Base-by-base conservation (phyloP, 352 stramenopile genomes). In the Globisporangium solare region DNA sequence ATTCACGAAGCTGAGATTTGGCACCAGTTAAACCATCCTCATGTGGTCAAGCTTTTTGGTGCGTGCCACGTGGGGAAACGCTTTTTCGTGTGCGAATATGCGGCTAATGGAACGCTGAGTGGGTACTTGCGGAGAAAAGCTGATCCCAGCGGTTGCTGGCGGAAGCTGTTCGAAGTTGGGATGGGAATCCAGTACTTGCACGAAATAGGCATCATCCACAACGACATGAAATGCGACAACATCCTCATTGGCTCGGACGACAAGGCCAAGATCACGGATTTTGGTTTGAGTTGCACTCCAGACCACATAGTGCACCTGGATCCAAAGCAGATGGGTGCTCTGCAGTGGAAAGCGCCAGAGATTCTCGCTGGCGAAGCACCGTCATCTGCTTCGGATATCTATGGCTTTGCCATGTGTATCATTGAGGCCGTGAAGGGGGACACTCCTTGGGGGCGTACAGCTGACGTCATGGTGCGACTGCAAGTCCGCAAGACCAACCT, bases 121-220 rank as follows among this genome's bases (percentile, higher is more conserved):
- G 27, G 27, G 27, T 10, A 35, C 4, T 35, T 35, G 27, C 7
- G 27, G 27, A 35, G 10, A 6, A 27, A 27, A 27, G 24, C 24
- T 27, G 24, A 27, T 27, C 24, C 24, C 24, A 27, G 24, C 24
- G 24, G 2, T 27, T 27, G 24, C 24, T 35, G 27, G 27, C 5
- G 7, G 27, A 35, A 35, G 27, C 10, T 35, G 7, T 10, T 8
- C 27, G 47, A 72, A 45, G 40, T 70, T 15, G 52, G 64, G 8
- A 32, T 51, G 3, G 73, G 56, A 4, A 58, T 97, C 12, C 76
- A 79, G 21, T 96, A 95, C 67, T 39, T 77, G 8, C 73, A 81
- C 43, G 53, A 56, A 13, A 27, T 41, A 15, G 46, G 51, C 12
- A 45, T 79, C n/a, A 51, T 74, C 20, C 70, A 78, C 51, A 39